Evolutionary conservation across 805 yeast species (phyloP), one percentile per base, ranked within the genome.

Genomic region (Teunomyces panamensis): DNA sequence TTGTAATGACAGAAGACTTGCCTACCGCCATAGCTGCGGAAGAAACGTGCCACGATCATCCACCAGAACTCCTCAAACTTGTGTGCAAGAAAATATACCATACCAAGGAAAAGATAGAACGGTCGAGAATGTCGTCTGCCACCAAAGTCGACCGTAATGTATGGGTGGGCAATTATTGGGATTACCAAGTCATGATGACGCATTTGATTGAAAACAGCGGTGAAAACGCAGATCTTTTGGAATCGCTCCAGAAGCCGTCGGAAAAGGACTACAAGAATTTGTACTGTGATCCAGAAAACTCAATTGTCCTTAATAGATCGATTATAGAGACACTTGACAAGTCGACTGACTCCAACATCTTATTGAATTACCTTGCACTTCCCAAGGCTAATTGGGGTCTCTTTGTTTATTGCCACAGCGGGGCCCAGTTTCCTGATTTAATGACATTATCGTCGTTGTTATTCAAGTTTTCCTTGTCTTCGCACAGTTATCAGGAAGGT

Each of bases 121-220:
- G 89, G 44, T 74, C 89, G 1, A 81, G 80, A 59, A 86, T 91
- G 91, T 85, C 96, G 0, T 75, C 88, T 8, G 95, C 96, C 0
- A 79, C 94, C 0, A 77, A 73, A 9, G 68, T 88, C 1, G 48
- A 52, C 33, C 57, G 64, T 6, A 73, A 79, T 43, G 78, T 90
- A 5, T 91, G 92, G 91, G 74, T 85, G 44, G 98, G 98, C 2
- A 92, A 91, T 59, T 70, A 83, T 1, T 81, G 87, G 54, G 96
- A 91, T 62, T 81, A 74, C 59, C 84, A 82, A 50, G 65, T 65
- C 11, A 65, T 66, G 65, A 49, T 53, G 56, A 47, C 54, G 3
- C 52, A 48, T 20, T 45, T 52, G 10, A 39, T 16, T 3, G 50
- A 44, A 6, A 44, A 50, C 39, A 56, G 60, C 5, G 41, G 48